These are phyloP conservation scores for Cyberlindnera japonica DNA, from an alignment of 805 yeast genomes.

Conservation along the genomic window DNA sequence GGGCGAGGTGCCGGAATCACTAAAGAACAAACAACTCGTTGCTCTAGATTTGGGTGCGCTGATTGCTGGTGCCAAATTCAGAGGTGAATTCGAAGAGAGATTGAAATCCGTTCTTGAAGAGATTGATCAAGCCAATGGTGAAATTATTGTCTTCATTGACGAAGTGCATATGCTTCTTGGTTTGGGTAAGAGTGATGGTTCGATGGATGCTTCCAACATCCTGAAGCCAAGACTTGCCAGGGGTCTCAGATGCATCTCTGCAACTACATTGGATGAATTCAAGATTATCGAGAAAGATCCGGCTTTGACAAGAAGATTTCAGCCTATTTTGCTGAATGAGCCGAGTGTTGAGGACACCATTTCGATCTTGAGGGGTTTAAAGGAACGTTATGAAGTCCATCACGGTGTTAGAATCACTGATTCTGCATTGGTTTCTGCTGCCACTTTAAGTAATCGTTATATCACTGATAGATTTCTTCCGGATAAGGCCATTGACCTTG, in stretches of 20 bases:
- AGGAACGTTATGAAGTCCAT: conserved; percentile 93
- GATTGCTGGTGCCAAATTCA: conserved; percentile 90
- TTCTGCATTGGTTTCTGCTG: conserved; percentile 90
- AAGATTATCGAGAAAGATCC: conserved; percentile 95
- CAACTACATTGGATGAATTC: conserved; percentile 93
- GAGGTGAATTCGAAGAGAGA: conserved; percentile 96
- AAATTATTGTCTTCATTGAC: conserved; percentile 79
- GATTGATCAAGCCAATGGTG: conserved; percentile 73
- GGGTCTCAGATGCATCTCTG: conserved; percentile 94
- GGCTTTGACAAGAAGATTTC: conserved; percentile 91
- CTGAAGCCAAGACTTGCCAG: conserved; percentile 92
- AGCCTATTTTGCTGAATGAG: conserved; percentile 80
- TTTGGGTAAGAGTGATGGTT: conserved; percentile 88
- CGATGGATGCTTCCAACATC: conserved; percentile 92
- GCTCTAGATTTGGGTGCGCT: conserved; percentile 85
- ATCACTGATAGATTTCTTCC: conserved; percentile 90
- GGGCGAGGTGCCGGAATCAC: conserved; percentile 92
- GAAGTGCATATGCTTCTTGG: conserved; percentile 89
- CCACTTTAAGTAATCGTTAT: conserved; percentile 83
- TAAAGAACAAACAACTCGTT: conserved; percentile 80
- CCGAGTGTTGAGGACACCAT: conserved; percentile 91
- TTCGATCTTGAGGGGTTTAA: conserved; percentile 86
- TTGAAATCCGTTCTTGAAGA: conserved; percentile 78
- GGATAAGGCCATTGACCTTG: conserved; percentile 94
- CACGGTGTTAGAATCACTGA: conserved; percentile 96